Conservation (phyloP, 2,329 filamentous ascomycete genomes). For the Colletotrichum viniferum region DNA sequence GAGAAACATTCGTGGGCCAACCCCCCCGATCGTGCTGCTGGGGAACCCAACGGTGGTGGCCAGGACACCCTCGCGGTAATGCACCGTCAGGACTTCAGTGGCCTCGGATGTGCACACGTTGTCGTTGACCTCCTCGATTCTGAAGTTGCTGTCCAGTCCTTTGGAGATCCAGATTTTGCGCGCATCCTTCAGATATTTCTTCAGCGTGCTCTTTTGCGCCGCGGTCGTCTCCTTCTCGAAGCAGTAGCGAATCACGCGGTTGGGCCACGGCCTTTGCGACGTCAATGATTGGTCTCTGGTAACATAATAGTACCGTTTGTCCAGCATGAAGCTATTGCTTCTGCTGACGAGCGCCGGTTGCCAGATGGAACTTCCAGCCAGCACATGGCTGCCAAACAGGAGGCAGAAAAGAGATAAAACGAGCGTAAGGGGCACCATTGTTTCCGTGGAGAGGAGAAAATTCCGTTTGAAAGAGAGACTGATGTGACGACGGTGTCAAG, state of each 20-base stretch:
- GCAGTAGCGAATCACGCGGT: not conserved
- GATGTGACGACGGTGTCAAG: not conserved
- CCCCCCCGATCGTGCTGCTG: not conserved
- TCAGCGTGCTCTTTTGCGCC: not conserved
- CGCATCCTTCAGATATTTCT: not conserved
- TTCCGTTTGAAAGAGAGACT: not conserved
- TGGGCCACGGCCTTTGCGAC: not conserved
- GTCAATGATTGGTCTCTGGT: no score
- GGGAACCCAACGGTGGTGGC: not conserved
- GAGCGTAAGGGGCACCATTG: not conserved
- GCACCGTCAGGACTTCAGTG: not conserved
- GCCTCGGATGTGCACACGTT: constrained; percentile 4
- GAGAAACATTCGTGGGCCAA: not conserved
- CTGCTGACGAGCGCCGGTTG: not conserved
- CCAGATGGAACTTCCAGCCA: not conserved
- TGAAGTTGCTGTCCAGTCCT: constrained; percentile 11
- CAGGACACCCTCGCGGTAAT: not conserved
- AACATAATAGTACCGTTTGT: not conserved
- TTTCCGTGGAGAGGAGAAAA: not conserved
- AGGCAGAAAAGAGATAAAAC: not conserved
- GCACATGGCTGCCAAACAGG: not conserved
- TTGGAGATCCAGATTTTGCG: not conserved
- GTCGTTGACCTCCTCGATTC: constrained; percentile 13
- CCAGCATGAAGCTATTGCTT: not conserved
- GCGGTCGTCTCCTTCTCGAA: not conserved